These are phyloP conservation scores for Vicia faba DNA, from an alignment of 306 rosid species.

Conservation along the genomic window DNA sequence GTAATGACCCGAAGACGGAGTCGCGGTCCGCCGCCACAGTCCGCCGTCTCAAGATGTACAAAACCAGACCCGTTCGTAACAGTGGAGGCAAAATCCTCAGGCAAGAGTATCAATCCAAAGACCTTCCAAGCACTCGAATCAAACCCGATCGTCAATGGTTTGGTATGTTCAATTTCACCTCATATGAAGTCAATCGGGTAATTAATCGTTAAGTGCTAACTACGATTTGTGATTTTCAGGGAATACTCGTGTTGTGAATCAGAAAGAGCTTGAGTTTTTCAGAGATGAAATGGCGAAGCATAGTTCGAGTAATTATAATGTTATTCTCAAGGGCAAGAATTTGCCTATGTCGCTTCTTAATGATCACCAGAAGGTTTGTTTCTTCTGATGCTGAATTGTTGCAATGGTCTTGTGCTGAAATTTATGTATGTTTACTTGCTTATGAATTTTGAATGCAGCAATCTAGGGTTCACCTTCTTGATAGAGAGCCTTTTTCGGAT, in stretches of 20 bases:
- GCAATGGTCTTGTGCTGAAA: neutral
- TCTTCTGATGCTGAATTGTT: conserved; percentile 16
- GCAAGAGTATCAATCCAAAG: conserved; percentile 70
- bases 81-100: conserved; percentile 57
- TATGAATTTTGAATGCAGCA: conserved; percentile 59
- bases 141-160: conserved; percentile 96
- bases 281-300: conserved; percentile 72
- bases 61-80: conserved; percentile 67
- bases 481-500: conserved; percentile 79
- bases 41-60: conserved; percentile 90
- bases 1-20: conserved; percentile 48
- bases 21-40: conserved; percentile 83
- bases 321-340: conserved; percentile 73
- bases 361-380: conserved; percentile 81
- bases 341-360: conserved; percentile 77
- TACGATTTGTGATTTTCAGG: conserved; percentile 45
- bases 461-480: conserved; percentile 90
- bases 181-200: too few species aligned
- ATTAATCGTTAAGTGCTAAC: neutral
- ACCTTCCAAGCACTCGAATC: conserved; percentile 74
- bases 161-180: conserved; percentile 44
- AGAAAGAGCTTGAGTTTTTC: conserved; percentile 79
- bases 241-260: conserved; percentile 76
- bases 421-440: neutral
- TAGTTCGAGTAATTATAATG: conserved; percentile 71